phyloP scores from a whole-genome alignment of 1,284 basidiomycete species.

The Boletus mariae region DNA sequence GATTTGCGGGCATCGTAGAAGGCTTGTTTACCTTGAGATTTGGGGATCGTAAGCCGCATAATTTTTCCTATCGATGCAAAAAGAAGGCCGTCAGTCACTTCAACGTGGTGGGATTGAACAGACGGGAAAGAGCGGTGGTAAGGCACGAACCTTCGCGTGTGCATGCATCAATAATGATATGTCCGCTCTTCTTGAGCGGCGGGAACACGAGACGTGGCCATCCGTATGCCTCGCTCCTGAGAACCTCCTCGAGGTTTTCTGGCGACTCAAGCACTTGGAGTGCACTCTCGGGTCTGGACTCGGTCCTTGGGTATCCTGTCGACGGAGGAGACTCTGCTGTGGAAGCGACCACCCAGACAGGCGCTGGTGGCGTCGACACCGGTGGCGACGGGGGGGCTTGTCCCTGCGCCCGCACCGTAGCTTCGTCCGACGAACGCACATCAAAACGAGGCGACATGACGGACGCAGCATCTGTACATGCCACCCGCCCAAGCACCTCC shows the following conservation, averaged over 20 bases:
- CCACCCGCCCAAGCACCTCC: conserved; percentile 16
- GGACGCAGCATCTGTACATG: conserved; percentile 15
- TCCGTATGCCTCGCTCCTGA: conserved; percentile 66
- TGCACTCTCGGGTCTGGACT: conserved; percentile 3
- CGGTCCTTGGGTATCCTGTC: conserved; percentile 1
- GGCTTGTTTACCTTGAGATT: conserved; percentile 89
- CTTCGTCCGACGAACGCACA: conserved; percentile 16
- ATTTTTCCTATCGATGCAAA: conserved; percentile 65
- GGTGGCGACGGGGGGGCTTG: conserved; percentile 7
- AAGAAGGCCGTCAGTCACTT: conserved; percentile 24
- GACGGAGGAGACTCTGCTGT: conserved; percentile 2
- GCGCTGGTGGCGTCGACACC: conserved; percentile 17
- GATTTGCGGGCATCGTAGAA: conserved; percentile 96
- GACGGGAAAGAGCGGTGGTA: conserved; percentile 6
- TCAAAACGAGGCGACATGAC: conserved; percentile 28
- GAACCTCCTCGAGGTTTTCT: conserved; percentile 43
- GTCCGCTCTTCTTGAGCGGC: conserved; percentile 89
- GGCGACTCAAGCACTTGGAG: conserved; percentile 15
- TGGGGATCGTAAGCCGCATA: conserved; percentile 87
- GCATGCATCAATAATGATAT: conserved; percentile 92
- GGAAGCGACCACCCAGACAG: conserved; percentile 9
- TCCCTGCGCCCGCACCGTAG: conserved; percentile 14
- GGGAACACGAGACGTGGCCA: conserved; percentile 93
- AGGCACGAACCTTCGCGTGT: conserved; percentile 63
- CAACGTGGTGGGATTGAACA: not conserved